These are phyloP conservation scores for Flaveria linearis DNA, from an alignment of 129 eudicot genomes.

Conservation along the genomic window DNA sequence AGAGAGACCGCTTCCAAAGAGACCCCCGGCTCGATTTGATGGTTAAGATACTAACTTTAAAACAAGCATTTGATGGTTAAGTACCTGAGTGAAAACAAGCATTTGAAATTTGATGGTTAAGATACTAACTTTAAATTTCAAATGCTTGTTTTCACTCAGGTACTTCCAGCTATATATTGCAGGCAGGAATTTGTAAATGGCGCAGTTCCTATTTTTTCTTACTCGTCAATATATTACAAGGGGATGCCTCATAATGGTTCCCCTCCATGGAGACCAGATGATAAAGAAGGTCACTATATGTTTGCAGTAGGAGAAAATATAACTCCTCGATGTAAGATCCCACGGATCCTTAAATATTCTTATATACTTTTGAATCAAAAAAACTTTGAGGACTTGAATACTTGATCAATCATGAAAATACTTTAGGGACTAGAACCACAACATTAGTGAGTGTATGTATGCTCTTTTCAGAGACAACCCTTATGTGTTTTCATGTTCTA, in stretches of 20 bases:
- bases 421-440: not conserved
- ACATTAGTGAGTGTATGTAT: not conserved
- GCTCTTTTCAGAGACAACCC: not conserved
- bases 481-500: not conserved
- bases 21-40: too few relatives aligned
- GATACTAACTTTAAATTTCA: not conserved
- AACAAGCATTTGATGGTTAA: too few relatives aligned
- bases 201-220: slow-evolving; percentile 62
- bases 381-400: not conserved
- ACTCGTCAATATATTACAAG: slow-evolving; percentile 80
- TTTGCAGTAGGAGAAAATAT: slow-evolving; percentile 79
- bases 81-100: too few relatives aligned
- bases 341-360: not conserved
- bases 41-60: too few relatives aligned
- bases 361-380: not conserved
- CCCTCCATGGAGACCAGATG: slow-evolving; percentile 93
- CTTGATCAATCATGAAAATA: not conserved
- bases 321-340: slow-evolving; percentile 79
- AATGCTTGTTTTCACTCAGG: slow-evolving; percentile 46
- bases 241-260: slow-evolving; percentile 75
- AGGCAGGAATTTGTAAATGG: slow-evolving; percentile 64
- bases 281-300: slow-evolving; percentile 85
- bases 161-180: slow-evolving; percentile 63
- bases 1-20: too few relatives aligned
- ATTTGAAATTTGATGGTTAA: not conserved